Evolutionary conservation across 176 grass and related monocot species (phyloP).

Genomic region (Juncus inflexus): DNA sequence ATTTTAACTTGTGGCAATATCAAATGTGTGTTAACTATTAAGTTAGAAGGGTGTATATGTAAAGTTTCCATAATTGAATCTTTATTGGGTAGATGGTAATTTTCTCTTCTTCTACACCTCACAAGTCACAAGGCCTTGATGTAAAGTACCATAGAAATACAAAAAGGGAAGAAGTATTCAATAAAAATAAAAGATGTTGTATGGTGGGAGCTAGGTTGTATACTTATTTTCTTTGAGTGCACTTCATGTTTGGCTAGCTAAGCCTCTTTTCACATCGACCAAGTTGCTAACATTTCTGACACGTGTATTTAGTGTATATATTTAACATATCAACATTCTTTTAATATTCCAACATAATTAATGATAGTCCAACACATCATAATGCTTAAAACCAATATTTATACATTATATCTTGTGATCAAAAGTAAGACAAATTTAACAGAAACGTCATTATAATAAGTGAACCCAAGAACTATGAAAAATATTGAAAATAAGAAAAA

Average conservation of each 20-base stretch:
- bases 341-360: neutral
- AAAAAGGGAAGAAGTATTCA: constrained; percentile 13
- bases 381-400: too few relatives aligned
- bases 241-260: constrained; percentile 54
- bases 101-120: constrained; percentile 17
- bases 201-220: constrained; percentile 52
- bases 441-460: neutral
- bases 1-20: neutral
- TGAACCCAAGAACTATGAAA: constrained; percentile 23
- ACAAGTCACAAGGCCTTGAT: constrained; percentile 1
- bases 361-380: too few relatives aligned
- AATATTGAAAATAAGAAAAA: neutral
- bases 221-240: constrained; percentile 83
- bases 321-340: neutral
- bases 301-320: neutral
- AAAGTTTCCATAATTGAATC: constrained; percentile 6
- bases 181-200: constrained; percentile 2
- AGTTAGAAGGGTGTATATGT: constrained; percentile 10
- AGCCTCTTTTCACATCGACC: constrained; percentile 39
- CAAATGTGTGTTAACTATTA: constrained; percentile 1
- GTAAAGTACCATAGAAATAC: constrained; percentile 12
- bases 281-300: constrained; percentile 15
- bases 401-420: neutral
- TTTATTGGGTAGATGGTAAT: neutral
- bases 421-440: neutral